A percentile compares a stretch with the other conserved stretches of the same genome.
phyloP scores from a whole-genome alignment of 441 rosid species.

The Jatropha multifida region DNA sequence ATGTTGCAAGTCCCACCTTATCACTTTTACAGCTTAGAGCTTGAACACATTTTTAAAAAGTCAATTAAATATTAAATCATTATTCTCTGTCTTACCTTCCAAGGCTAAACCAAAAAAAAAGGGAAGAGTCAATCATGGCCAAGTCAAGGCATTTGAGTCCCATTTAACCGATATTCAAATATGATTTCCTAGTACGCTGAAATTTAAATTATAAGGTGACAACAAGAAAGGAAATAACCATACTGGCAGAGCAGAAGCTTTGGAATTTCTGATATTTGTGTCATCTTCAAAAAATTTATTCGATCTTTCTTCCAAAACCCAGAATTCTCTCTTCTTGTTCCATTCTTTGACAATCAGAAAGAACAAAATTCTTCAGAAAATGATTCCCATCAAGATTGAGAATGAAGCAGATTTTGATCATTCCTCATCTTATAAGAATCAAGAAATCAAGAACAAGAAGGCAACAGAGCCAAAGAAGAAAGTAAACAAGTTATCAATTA shows the following conservation, averaged over 20 bases:
- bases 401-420: constrained; percentile 29
- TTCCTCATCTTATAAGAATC: constrained; percentile 26
- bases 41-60: neutral
- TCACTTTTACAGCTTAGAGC: neutral
- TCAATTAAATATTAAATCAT: neutral
- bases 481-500: constrained; percentile 51
- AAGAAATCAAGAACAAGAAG: constrained; percentile 30
- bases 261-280: neutral
- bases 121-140: constrained; percentile 5
- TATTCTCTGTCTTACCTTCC: neutral
- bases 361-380: constrained; percentile 8
- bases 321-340: neutral
- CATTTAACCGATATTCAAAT: constrained; percentile 8
- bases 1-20: constrained; percentile 4
- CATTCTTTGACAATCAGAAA: neutral
- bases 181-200: too few species aligned
- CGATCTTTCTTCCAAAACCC: constrained; percentile 6
- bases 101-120: neutral
- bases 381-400: constrained; percentile 24
- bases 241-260: constrained; percentile 15
- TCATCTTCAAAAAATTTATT: neutral
- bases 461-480: constrained; percentile 31
- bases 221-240: neutral
- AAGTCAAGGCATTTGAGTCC: constrained; percentile 12
- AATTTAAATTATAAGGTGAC: neutral